phyloP scores from a whole-genome alignment of 257 asterid species.

The Asclepias syriaca region DNA sequence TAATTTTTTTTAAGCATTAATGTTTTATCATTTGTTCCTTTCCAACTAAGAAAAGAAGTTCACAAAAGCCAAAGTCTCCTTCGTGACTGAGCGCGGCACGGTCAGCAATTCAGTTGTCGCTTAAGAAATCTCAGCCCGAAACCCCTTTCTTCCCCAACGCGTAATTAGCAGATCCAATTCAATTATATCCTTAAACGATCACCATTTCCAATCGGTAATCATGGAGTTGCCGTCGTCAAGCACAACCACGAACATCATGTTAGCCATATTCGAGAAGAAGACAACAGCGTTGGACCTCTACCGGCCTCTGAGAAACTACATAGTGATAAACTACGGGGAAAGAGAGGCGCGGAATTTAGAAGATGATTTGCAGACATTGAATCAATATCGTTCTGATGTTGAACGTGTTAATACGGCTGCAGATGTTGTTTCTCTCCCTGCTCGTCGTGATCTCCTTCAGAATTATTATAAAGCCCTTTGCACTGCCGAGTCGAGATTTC shows the following conservation, averaged over 20 bases:
- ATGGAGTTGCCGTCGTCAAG: conserved; percentile 46
- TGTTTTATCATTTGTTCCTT: not conserved
- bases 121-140: not conserved
- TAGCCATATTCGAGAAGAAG: conserved; percentile 86
- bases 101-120: not conserved
- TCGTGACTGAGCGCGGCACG: not conserved
- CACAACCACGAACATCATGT: conserved; percentile 61
- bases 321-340: conserved; percentile 75
- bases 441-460: conserved; percentile 88
- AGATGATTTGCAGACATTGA: conserved; percentile 74
- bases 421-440: conserved; percentile 42
- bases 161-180: not conserved
- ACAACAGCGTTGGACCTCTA: conserved; percentile 71
- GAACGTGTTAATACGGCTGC: conserved; percentile 57
- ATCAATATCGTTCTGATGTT: conserved; percentile 64
- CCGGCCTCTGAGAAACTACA: conserved; percentile 81
- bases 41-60: conserved; percentile 8
- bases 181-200: not conserved
- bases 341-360: conserved; percentile 86
- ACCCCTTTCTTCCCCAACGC: not conserved
- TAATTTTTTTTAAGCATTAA: too few species aligned
- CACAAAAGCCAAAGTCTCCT: not conserved
- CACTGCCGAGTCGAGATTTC: conserved; percentile 90
- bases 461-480: conserved; percentile 89
- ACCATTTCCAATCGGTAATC: conserved; percentile 8